These are phyloP conservation scores for Sclerotinia sclerotiorum DNA, from an alignment of 2,329 filamentous ascomycete species.

Conservation along the genomic window DNA sequence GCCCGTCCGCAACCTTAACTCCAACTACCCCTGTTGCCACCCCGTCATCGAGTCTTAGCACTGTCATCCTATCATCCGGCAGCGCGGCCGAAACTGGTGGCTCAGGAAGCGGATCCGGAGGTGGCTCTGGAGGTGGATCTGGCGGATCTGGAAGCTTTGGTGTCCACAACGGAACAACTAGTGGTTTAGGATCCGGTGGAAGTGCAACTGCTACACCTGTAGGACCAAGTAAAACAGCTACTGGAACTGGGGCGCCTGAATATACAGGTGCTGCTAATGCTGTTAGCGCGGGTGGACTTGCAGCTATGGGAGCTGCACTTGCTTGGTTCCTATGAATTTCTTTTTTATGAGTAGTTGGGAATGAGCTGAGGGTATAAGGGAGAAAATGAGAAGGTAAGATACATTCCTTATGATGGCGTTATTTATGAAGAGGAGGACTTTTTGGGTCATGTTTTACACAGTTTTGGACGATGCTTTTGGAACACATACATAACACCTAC, in stretches of 20 bases:
- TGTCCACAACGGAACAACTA: slow-evolving; percentile 10
- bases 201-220: slow-evolving; percentile 25
- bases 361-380: not conserved
- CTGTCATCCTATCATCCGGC: not conserved
- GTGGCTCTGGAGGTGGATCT: not conserved
- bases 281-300: not conserved
- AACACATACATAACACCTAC: slow-evolving; percentile 1
- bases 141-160: slow-evolving; percentile 8
- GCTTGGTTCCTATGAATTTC: not conserved
- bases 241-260: slow-evolving; percentile 13
- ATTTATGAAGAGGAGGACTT: slow-evolving; percentile 5
- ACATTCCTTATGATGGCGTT: not conserved
- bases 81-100: slow-evolving; percentile 15
- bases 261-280: slow-evolving; percentile 12
- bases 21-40: slow-evolving; percentile 9
- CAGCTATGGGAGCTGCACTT: not conserved
- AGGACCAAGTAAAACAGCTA: slow-evolving; percentile 23
- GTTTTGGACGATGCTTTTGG: slow-evolving; percentile 14
- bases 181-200: slow-evolving; percentile 7
- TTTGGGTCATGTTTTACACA: slow-evolving; percentile 11
- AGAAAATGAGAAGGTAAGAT: not conserved
- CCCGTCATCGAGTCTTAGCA: not conserved
- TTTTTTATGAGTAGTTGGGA: not conserved
- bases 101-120: not conserved
- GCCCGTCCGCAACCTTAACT: slow-evolving; percentile 24